Evolutionary conservation across 768 basidiomycete species (phyloP).

Genomic region (Termitomyces sp.): DNA sequence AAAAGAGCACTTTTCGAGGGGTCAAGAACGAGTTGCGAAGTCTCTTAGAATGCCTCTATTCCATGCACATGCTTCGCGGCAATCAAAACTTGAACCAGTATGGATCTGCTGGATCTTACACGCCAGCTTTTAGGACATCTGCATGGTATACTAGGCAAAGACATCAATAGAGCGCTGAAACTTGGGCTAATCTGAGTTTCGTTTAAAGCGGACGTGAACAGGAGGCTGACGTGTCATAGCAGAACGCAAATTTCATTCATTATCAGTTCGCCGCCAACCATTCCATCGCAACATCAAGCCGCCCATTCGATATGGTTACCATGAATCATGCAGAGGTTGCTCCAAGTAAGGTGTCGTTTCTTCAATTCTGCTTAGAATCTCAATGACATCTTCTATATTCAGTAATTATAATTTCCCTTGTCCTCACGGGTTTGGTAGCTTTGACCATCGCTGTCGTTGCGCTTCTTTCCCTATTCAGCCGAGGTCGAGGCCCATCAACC

Average conservation of each 20-base stretch:
- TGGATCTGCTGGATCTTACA: conserved; percentile 31
- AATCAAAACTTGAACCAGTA: conserved; percentile 31
- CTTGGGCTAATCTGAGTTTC: too few relatives aligned
- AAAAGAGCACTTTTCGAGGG: conserved; percentile 24
- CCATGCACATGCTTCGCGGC: conserved; percentile 41
- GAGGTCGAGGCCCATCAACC: background rate
- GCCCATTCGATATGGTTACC: background rate
- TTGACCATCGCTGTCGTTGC: conserved; percentile 7
- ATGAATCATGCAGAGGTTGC: background rate
- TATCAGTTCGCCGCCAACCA: background rate
- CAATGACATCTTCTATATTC: background rate
- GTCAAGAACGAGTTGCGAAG: conserved; percentile 15
- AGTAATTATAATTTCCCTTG: conserved; percentile 10
- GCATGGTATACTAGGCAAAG: conserved; percentile 30
- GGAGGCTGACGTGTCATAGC: background rate
- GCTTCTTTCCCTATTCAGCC: conserved; percentile 4
- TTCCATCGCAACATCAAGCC: background rate
- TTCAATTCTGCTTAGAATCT: background rate
- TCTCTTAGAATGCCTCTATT: conserved; percentile 30
- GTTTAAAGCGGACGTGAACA: too few relatives aligned
- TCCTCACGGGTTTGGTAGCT: conserved; percentile 5
- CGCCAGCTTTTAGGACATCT: conserved; percentile 37
- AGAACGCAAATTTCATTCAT: background rate
- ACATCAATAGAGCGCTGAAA: too few relatives aligned
- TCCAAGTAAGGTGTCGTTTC: background rate